Evolutionary conservation across 108 stramenopile genomes (phyloP), one percentile per base, ranked within the genome.

Genomic region (Asterionellopsis glacialis): DNA sequence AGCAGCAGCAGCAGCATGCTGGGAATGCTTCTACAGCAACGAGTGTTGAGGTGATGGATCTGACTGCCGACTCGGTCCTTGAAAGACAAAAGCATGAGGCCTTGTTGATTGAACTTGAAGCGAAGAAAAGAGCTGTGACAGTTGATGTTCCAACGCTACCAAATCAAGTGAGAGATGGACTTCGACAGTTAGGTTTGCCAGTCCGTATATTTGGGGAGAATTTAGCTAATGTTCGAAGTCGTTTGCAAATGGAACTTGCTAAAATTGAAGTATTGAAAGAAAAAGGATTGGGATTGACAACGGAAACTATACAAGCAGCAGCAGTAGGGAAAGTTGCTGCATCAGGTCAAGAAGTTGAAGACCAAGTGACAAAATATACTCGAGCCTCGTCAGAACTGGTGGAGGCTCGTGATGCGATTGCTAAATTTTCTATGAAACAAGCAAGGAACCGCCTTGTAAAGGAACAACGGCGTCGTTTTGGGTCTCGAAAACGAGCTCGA

Each of bases 131-230:
- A n/a, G 90, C 91, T 45, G 62, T 79, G 40, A 48, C 68, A 42
- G 68, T 92, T 18, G 83, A 88, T 61, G 92, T 96, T 18, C 95
- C 95, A 15, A 96, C 95, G 9, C 62, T 90, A 18, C 86, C 87
- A 2, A 55, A 74, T 11, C 83, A 93, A 43, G 91, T 96, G 6
- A 75, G 84, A 14, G 65, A 62, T 23, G 74, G 73, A 13, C 68
- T 96, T 24, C 90, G 95, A 16, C 18, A 28, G 18, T 27, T 83
- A 63, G 87, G 90, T 16, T 69, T 79, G 25, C 95, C 95, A 23
- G 77, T 93, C 10, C 76, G 90, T 25, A 63, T 96, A 27, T 96
- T 96, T 69, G 95, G 95, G n/a, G 95, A 96, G 63, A 87, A 91
- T 63, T 72, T 85, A 55, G 90, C 88, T 38, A 84, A 85, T 67